phyloP scores from a whole-genome alignment of 371 early-diverging fungal species.

The Rhizopus delemar region DNA sequence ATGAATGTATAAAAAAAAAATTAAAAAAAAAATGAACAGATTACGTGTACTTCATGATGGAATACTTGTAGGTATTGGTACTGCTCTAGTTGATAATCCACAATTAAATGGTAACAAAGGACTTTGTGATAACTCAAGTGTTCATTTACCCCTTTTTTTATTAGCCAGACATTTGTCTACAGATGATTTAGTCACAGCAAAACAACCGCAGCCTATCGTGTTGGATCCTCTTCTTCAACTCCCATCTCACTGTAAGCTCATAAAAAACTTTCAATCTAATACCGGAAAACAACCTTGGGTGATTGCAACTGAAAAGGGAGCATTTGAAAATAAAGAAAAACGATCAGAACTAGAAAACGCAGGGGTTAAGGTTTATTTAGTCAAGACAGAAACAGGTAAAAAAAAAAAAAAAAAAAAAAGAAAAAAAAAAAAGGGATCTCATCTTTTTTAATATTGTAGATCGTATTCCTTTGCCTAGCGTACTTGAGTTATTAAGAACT shows the following conservation, averaged over 20 bases:
- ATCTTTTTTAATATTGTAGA: constrained; percentile 12
- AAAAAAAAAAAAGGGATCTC: not conserved
- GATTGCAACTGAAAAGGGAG: constrained; percentile 10
- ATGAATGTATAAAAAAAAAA: not conserved
- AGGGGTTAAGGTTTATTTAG: constrained; percentile 36
- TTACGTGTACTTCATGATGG: constrained; percentile 78
- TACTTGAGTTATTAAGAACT: constrained; percentile 29
- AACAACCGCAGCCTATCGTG: constrained; percentile 84
- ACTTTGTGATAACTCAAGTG: not conserved
- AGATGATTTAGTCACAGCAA: not conserved
- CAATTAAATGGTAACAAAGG: constrained; percentile 65
- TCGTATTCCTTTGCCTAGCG: constrained; percentile 17
- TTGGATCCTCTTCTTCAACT: constrained; percentile 66
- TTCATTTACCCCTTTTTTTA: not conserved
- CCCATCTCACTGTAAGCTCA: constrained; percentile 30
- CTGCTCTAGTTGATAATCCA: constrained; percentile 85
- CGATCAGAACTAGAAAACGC: constrained; percentile 39
- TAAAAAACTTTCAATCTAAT: constrained; percentile 28
- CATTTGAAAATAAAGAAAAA: constrained; percentile 12
- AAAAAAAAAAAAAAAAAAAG: not conserved
- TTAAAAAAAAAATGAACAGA: constrained; percentile 25
- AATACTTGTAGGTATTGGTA: constrained; percentile 89
- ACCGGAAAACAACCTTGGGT: constrained; percentile 40
- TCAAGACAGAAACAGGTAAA: constrained; percentile 1
- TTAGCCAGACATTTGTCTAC: constrained; percentile 30